Percentiles rank a stretch among this genome's conserved stretches.
phyloP scores from a whole-genome alignment of 805 yeast genomes.

The Candida germanica region DNA sequence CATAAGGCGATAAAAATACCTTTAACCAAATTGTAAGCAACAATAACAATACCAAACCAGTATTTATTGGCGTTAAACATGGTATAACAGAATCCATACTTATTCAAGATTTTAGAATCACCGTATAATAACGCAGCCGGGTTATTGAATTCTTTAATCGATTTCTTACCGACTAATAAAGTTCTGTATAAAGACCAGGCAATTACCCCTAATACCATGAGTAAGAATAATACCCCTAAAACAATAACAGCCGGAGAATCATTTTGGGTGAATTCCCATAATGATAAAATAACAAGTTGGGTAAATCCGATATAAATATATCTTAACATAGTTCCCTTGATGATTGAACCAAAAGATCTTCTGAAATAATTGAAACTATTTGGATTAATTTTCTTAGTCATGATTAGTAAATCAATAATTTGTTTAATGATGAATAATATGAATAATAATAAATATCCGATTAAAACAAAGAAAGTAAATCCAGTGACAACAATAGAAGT shows the following conservation, averaged over 20 bases:
- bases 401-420: constrained; percentile 44
- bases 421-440: constrained; percentile 55
- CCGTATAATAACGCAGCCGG: constrained; percentile 89
- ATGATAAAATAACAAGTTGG: constrained; percentile 70
- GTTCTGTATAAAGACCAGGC: constrained; percentile 67
- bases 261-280: constrained; percentile 80
- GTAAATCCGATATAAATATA: constrained; percentile 83
- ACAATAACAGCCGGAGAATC: constrained; percentile 91
- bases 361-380: constrained; percentile 49
- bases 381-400: constrained; percentile 49
- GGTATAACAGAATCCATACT: constrained; percentile 85
- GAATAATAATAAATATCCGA: constrained; percentile 69
- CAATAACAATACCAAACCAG: constrained; percentile 74
- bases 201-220: constrained; percentile 59
- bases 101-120: constrained; percentile 64
- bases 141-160: constrained; percentile 60
- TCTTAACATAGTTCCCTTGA: constrained; percentile 78
- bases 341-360: constrained; percentile 51
- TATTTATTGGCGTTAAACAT: constrained; percentile 80
- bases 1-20: constrained; percentile 73
- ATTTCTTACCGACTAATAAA: constrained; percentile 55
- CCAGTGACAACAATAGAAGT: constrained; percentile 85
- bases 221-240: constrained; percentile 67
- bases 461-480: constrained; percentile 76
- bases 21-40: constrained; percentile 62